Evolutionary conservation across 768 basidiomycete genomes (phyloP), one percentile per base, ranked within the genome.

Genomic region (Hericium erinaceus): DNA sequence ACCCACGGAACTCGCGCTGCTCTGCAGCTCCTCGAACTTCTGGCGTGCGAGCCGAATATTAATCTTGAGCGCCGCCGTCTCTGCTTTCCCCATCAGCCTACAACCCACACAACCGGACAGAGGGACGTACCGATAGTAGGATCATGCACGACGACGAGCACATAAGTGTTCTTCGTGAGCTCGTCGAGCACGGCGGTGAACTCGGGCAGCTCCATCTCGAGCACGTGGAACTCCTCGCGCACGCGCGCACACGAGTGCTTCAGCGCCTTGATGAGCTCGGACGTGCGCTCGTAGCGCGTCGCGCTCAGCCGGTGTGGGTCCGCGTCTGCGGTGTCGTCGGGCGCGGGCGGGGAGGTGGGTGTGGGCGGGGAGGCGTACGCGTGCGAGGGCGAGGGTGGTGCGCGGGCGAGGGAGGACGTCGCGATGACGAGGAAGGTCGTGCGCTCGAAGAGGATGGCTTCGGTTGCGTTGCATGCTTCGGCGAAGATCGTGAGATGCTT

Each of bases 341-440:
- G 18, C 39, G 15, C 58, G 50, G 15, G 12, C 3, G 22, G 13
- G 22, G 39, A 22, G 2, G 13, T 20, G 41, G 26, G 26, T 18
- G 22, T 54, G 9, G 18, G 5, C 18, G 26, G n/a, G 22, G 26
- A 15, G 20, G 16, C 22, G 22, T 28, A 37, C 16, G 44, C 48
- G 44, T 18, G 11, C 12, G 44, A 20, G 57, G 48, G 55, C 52
- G 50, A 74, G 72, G 58, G 77, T 72, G 63, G 77, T 71, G 63
- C 75, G 70, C 75, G 77, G 68, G 67, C 79, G 64, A 64, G 75
- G 64, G 70, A 80, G 20, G 88, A 89, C 2, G 89, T 89, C 4
- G 95, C 93, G 61, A 99, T 94, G 64, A 99, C 95, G 55, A 99
- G 87, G 75, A 98, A 98, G 37, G 97, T 98, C 9, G 94, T 95